Evolutionary conservation across 129 eudicot genomes (phyloP).

Genomic region (Gnaphalium uliginosum): DNA sequence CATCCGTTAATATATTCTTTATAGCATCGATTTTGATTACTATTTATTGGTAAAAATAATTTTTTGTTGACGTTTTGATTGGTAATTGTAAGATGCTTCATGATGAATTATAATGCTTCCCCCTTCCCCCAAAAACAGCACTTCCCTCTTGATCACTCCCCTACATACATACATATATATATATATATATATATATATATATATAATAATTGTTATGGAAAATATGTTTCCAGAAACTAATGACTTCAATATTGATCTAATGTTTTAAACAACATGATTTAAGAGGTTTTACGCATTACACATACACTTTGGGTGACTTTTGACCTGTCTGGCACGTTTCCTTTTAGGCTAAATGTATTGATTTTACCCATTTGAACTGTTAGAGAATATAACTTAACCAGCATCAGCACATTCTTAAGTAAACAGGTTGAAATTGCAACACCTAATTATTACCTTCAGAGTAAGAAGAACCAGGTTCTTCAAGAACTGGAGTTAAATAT

Average conservation of each 20-base stretch:
- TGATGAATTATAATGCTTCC: too few species aligned
- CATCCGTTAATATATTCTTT: too few species aligned
- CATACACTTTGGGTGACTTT: not conserved
- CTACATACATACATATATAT: too few species aligned
- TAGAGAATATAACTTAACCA: not conserved
- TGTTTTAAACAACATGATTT: not conserved
- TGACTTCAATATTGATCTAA: not conserved
- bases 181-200: too few species aligned
- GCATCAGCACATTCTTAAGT: not conserved
- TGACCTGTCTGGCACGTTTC: not conserved
- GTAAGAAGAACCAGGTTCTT: slow-evolving; percentile 88
- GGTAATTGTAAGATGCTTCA: too few species aligned
- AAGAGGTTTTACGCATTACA: not conserved
- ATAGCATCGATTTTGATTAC: too few species aligned
- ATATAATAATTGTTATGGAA: not conserved
- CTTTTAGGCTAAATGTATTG: not conserved
- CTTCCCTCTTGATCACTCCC: too few species aligned
- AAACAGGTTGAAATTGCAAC: slow-evolving; percentile 6
- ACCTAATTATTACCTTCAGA: slow-evolving; percentile 68
- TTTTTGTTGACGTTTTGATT: too few species aligned
- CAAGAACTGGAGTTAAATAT: slow-evolving; percentile 81
- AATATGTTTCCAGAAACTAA: not conserved
- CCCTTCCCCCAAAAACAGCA: too few species aligned
- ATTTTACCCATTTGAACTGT: not conserved
- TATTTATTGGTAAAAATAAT: too few species aligned